phyloP scores from a whole-genome alignment of 2,329 filamentous ascomycete genomes.

The Pleurostoma richardsiae region DNA sequence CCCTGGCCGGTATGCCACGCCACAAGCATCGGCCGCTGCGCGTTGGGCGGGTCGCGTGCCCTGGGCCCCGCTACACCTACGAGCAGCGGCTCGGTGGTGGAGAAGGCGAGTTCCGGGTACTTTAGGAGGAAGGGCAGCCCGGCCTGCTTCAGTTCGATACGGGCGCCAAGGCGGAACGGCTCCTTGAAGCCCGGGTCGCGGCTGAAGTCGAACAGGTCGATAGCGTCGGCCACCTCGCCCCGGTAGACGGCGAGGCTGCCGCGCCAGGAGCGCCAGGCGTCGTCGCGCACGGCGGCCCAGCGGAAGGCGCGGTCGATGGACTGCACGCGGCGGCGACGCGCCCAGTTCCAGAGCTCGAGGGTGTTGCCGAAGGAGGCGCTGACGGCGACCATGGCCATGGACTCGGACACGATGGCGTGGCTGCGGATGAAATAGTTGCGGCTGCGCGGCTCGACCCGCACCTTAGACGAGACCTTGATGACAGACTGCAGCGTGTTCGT shows the following conservation, averaged over 20 bases:
- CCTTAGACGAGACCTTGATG: constrained; percentile 1
- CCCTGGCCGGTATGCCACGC: constrained; percentile 14
- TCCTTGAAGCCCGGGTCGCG: constrained; percentile 6
- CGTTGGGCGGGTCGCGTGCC: too few species aligned
- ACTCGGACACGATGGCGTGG: constrained; percentile 3
- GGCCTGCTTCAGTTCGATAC: constrained; percentile 4
- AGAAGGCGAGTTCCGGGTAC: constrained; percentile 1
- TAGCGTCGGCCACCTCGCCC: neutral
- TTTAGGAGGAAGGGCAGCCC: constrained; percentile 1
- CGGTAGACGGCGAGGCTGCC: constrained; percentile 1
- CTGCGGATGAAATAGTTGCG: constrained; percentile 3
- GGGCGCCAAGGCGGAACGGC: constrained; percentile 3
- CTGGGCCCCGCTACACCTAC: too few species aligned
- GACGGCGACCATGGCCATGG: neutral
- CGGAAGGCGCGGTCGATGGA: constrained; percentile 2
- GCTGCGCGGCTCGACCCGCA: neutral
- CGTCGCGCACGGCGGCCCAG: constrained; percentile 1
- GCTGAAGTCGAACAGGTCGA: constrained; percentile 8
- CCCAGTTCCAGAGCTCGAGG: constrained; percentile 3
- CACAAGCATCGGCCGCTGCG: neutral
- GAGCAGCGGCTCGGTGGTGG: neutral
- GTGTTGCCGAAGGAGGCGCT: constrained; percentile 3
- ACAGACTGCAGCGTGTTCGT: neutral
- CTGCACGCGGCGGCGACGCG: neutral
- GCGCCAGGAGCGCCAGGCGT: constrained; percentile 1